Conservation (phyloP, 208 protist species). For the Acanthamoeba castellanii region DNA sequence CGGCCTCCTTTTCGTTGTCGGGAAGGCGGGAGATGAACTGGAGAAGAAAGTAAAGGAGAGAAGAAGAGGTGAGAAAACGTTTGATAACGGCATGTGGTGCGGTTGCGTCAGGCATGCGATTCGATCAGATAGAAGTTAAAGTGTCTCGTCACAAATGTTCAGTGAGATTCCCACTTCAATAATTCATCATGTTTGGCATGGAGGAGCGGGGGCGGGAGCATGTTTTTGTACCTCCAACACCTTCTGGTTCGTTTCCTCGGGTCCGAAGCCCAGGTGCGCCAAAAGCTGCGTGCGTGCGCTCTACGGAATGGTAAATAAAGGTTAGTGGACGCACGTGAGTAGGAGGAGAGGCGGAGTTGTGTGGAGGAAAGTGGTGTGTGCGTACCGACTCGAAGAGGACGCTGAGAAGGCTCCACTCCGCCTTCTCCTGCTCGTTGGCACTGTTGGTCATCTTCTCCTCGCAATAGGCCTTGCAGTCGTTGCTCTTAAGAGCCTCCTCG, state of each 20-base stretch:
- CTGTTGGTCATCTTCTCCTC: conserved; percentile 78
- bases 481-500: conserved; percentile 77
- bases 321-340: background rate
- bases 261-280: conserved; percentile 81
- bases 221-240: conserved; percentile 27
- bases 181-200: background rate
- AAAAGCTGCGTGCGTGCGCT: conserved; percentile 78
- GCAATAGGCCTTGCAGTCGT: conserved; percentile 80
- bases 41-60: background rate
- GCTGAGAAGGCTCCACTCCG: conserved; percentile 83
- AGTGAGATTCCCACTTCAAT: conserved; percentile 63
- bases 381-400: conserved; percentile 83
- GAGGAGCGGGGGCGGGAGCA: background rate
- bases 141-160: conserved; percentile 33
- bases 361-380: background rate
- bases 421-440: conserved; percentile 67
- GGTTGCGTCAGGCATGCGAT: background rate
- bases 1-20: background rate
- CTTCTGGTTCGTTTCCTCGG: conserved; percentile 63
- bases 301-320: conserved; percentile 52
- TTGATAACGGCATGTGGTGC: background rate
- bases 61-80: background rate
- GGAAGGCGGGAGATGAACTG: conserved; percentile 45
- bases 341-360: background rate
- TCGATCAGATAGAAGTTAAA: conserved; percentile 45